These are phyloP conservation scores for Vigna nakashimae DNA, from an alignment of 306 rosid genomes.

Conservation along the genomic window DNA sequence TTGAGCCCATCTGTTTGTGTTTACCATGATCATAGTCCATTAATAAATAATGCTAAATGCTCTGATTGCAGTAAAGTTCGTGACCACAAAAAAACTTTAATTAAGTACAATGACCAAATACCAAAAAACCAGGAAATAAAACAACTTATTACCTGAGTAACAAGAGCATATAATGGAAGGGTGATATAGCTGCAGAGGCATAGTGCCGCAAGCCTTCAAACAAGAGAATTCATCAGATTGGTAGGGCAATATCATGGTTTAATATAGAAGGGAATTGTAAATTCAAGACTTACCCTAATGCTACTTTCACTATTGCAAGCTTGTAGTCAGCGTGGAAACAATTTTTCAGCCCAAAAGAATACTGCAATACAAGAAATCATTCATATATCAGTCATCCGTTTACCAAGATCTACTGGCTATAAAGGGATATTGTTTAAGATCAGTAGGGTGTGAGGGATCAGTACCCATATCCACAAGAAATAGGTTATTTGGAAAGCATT, in stretches of 20 bases:
- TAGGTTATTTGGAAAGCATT: constrained; percentile 94
- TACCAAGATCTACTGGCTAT: neutral
- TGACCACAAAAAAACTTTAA: neutral
- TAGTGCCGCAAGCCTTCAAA: constrained; percentile 65
- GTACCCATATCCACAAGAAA: constrained; percentile 95
- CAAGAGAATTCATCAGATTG: constrained; percentile 31
- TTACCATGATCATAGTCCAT: constrained; percentile 22
- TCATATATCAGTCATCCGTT: constrained; percentile 17
- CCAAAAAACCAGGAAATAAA: constrained; percentile 20
- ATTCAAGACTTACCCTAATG: constrained; percentile 71
- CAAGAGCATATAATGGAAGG: constrained; percentile 92
- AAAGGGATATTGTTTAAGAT: constrained; percentile 3
- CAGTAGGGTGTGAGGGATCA: constrained; percentile 27
- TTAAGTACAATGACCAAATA: constrained; percentile 3
- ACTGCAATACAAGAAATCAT: constrained; percentile 64
- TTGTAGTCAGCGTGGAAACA: constrained; percentile 77
- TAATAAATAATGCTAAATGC: constrained; percentile 25
- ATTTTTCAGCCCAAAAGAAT: constrained; percentile 71
- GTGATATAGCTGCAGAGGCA: constrained; percentile 91
- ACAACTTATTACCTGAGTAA: constrained; percentile 76
- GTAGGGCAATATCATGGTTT: constrained; percentile 4
- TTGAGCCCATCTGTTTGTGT: constrained; percentile 86
- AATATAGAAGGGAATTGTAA: neutral
- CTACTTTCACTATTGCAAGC: constrained; percentile 71
- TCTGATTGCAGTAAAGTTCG: constrained; percentile 11